These are phyloP conservation scores for Pseudohyphozyma bogoriensis DNA, from an alignment of 768 basidiomycete species.

Conservation along the genomic window DNA sequence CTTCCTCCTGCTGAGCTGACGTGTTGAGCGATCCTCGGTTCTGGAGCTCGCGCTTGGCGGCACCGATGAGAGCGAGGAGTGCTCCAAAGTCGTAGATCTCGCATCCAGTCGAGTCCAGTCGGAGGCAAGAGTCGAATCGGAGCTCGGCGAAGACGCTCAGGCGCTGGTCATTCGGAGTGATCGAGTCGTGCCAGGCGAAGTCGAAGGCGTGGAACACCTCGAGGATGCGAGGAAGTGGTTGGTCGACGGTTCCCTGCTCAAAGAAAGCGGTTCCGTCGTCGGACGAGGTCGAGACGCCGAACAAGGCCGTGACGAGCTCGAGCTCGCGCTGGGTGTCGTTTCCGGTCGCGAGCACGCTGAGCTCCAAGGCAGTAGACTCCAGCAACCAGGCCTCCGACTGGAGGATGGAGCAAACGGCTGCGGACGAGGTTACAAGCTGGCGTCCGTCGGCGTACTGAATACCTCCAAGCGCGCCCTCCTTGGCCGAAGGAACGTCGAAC, in stretches of 20 bases:
- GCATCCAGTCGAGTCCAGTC: constrained; percentile 60
- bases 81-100: constrained; percentile 69
- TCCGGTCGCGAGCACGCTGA: constrained; percentile 72
- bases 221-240: constrained; percentile 73
- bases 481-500: constrained; percentile 47
- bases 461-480: constrained; percentile 45
- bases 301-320: constrained; percentile 69
- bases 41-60: constrained; percentile 54
- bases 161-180: constrained; percentile 52
- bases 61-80: constrained; percentile 57
- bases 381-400: constrained; percentile 73
- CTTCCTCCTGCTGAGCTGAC: constrained; percentile 53
- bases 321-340: constrained; percentile 59
- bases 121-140: constrained; percentile 60
- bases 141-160: constrained; percentile 51
- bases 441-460: constrained; percentile 63
- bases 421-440: constrained; percentile 51
- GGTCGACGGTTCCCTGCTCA: constrained; percentile 47
- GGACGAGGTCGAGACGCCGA: constrained; percentile 50
- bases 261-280: constrained; percentile 40
- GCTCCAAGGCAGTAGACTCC: constrained; percentile 73
- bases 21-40: constrained; percentile 53
- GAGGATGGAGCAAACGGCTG: constrained; percentile 61
- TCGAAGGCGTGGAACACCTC: constrained; percentile 77
- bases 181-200: constrained; percentile 76